A percentile compares a stretch with the other conserved stretches of the same genome.
These are phyloP conservation scores for Magnaporthiopsis incrustans DNA, from an alignment of 2,329 filamentous ascomycete species.

Conservation along the genomic window DNA sequence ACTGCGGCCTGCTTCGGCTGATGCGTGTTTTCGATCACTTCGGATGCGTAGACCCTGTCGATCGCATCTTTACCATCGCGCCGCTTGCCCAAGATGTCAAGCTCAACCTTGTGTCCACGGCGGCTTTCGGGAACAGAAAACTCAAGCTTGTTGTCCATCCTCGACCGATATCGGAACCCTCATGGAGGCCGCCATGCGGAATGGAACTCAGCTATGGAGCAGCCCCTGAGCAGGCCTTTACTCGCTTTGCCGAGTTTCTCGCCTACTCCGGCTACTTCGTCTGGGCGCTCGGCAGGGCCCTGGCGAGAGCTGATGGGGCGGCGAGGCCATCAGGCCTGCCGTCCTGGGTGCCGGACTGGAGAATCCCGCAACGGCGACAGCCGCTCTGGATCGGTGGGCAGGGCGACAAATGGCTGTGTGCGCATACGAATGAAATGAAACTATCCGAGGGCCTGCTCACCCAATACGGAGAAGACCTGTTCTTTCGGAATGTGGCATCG, in stretches of 20 bases:
- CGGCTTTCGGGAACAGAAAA: too few species aligned
- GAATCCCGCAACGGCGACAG: background rate
- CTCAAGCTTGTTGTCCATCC: too few species aligned
- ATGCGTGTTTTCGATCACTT: background rate
- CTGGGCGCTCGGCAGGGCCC: background rate
- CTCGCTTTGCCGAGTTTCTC: background rate
- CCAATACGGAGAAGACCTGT: background rate
- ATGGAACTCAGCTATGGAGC: background rate
- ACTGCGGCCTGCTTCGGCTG: background rate
- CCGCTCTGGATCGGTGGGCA: background rate
- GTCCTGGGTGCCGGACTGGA: constrained; percentile 1
- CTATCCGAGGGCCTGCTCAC: background rate
- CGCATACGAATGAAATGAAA: too few species aligned
- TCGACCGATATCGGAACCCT: too few species aligned
- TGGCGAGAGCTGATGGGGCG: background rate
- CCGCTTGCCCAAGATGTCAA: background rate
- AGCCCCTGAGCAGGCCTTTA: background rate
- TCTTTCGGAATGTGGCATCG: background rate
- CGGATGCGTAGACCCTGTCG: background rate
- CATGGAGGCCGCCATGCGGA: too few species aligned
- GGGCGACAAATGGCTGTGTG: background rate
- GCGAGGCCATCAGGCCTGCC: background rate
- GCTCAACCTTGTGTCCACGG: background rate
- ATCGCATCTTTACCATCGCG: background rate
- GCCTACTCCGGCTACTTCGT: background rate